Percentiles rank a stretch among this genome's conserved stretches.
Conservation (phyloP, 768 basidiomycete species). For the Lentinula aciculospora region DNA sequence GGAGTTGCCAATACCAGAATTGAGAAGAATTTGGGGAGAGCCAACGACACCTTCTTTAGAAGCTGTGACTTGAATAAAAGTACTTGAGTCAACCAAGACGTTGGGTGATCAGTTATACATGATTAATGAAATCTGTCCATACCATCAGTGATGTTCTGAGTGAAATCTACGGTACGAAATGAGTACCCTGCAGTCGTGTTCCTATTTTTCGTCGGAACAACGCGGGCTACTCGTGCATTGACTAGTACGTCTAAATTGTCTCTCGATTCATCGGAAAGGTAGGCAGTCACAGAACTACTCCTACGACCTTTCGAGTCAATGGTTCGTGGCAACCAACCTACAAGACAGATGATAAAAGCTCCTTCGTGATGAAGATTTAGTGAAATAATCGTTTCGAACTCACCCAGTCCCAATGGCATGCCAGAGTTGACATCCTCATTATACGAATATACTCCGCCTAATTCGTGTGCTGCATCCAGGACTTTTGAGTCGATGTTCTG, state of each 20-base stretch:
- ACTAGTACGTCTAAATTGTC: slow-evolving; percentile 30
- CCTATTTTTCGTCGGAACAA: slow-evolving; percentile 13
- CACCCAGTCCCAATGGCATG: slow-evolving; percentile 5
- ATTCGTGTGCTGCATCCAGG: slow-evolving; percentile 28
- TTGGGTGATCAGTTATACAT: background rate
- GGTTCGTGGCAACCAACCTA: slow-evolving; percentile 27
- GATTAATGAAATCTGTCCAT: background rate
- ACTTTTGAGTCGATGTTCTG: slow-evolving; percentile 26
- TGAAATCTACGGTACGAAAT: slow-evolving; percentile 3
- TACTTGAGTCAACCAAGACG: background rate
- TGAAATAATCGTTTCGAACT: background rate
- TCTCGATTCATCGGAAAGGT: slow-evolving; percentile 24
- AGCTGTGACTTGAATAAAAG: background rate
- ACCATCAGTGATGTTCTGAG: background rate
- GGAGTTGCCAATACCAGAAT: slow-evolving; percentile 37
- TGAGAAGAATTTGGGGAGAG: slow-evolving; percentile 37
- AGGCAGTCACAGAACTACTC: slow-evolving; percentile 32
- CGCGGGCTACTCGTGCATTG: slow-evolving; percentile 24
- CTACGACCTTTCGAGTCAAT: slow-evolving; percentile 23
- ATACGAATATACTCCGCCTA: slow-evolving; percentile 27
- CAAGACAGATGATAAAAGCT: no score
- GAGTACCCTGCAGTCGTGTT: background rate
- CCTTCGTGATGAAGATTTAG: no score
- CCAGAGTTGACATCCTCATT: slow-evolving; percentile 28
- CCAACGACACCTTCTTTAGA: slow-evolving; percentile 27